These are phyloP conservation scores for Fennellomyces sp. DNA, from an alignment of 371 early-diverging fungal genomes.

Conservation along the genomic window DNA sequence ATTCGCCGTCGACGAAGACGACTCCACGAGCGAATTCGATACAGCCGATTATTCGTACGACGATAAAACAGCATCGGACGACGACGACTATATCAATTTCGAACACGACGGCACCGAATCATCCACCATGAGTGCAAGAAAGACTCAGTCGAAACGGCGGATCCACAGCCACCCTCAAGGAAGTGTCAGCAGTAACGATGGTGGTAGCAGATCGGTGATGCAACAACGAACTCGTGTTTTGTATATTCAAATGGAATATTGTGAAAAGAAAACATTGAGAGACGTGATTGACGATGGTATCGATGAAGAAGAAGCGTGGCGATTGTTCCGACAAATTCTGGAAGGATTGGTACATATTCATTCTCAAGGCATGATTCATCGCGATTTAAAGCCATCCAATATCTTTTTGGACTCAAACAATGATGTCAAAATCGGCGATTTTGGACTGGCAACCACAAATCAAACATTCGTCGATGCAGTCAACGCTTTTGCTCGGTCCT, in stretches of 20 bases:
- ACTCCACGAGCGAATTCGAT: conserved; percentile 6
- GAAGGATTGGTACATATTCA: conserved; percentile 90
- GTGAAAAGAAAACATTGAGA: conserved; percentile 90
- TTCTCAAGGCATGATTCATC: conserved; percentile 91
- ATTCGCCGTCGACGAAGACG: conserved; percentile 55
- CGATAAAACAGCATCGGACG: conserved; percentile 19
- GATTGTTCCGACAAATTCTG: conserved; percentile 80
- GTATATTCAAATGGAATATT: conserved; percentile 98
- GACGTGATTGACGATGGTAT: conserved; percentile 87
- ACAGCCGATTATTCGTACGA: conserved; percentile 39
- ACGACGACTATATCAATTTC: conserved; percentile 38
- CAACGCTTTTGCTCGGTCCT: conserved; percentile 21
- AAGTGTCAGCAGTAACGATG: conserved; percentile 13
- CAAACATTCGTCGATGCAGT: conserved; percentile 60
- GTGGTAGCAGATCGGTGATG: conserved; percentile 19
- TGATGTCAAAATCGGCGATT: conserved; percentile 96
- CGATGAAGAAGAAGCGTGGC: conserved; percentile 69
- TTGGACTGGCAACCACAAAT: conserved; percentile 91
- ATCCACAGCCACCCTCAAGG: conserved; percentile 16
- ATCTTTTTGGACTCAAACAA: conserved; percentile 89
- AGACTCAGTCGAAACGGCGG: conserved; percentile 6
- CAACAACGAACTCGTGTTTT: conserved; percentile 61
- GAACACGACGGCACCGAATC: conserved; percentile 10
- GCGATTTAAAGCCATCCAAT: conserved; percentile 98
- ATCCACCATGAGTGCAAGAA: conserved; percentile 10